Percentiles rank a stretch among this genome's conserved stretches.
Conservation (phyloP, 2,329 filamentous ascomycete species). For the Fusarium duplospermum region DNA sequence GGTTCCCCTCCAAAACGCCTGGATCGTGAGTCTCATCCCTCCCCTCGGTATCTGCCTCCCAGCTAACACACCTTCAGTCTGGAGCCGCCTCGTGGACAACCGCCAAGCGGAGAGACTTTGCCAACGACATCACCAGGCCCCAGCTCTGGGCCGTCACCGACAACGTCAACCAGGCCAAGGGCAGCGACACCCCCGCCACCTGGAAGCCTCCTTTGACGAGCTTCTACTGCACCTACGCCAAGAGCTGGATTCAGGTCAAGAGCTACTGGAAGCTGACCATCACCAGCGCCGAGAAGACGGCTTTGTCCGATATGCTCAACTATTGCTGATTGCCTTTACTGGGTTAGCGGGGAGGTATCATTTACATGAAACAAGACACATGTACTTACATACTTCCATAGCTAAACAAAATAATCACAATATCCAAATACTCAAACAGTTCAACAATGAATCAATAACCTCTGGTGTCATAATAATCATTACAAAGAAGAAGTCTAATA, state of each 20-base stretch:
- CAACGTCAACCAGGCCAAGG: slow-evolving; percentile 78
- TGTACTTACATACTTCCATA: background rate
- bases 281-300: slow-evolving; percentile 77
- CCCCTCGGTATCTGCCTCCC: background rate
- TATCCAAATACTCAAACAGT: background rate
- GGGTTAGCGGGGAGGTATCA: background rate
- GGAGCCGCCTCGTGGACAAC: slow-evolving; percentile 80
- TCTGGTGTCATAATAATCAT: slow-evolving; percentile 28
- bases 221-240: slow-evolving; percentile 84
- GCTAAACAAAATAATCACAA: background rate
- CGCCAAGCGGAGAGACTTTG: slow-evolving; percentile 73
- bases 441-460: background rate
- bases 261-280: slow-evolving; percentile 75
- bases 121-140: slow-evolving; percentile 80
- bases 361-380: background rate
- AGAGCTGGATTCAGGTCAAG: slow-evolving; percentile 84
- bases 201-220: slow-evolving; percentile 79
- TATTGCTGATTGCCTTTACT: slow-evolving; percentile 40
- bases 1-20: slow-evolving; percentile 84
- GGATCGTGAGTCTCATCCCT: slow-evolving; percentile 65
- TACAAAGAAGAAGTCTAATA: slow-evolving; percentile 34
- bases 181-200: slow-evolving; percentile 77
- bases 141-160: slow-evolving; percentile 85
- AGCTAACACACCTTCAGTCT: slow-evolving; percentile 58
- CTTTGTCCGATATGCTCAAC: slow-evolving; percentile 61